A percentile compares a stretch with the other conserved stretches of the same genome.
phyloP scores from a whole-genome alignment of 805 yeast species.

The Ogataea sp. region DNA sequence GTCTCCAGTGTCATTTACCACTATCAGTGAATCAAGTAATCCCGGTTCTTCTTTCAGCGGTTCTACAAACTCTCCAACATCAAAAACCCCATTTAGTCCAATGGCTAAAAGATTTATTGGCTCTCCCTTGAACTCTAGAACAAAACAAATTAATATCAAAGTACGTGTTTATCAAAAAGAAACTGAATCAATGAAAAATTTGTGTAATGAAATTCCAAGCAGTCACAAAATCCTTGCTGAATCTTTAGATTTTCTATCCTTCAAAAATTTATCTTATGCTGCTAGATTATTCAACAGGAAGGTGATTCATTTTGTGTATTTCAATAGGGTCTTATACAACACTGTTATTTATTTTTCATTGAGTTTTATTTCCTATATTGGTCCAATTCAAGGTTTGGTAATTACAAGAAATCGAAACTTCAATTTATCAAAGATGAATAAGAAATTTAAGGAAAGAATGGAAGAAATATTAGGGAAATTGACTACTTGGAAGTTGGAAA shows the following conservation, averaged over 20 bases:
- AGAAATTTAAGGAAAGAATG: background rate
- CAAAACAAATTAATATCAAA: conserved; percentile 1
- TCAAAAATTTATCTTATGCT: conserved; percentile 3
- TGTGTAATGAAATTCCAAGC: no score
- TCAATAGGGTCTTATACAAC: conserved; percentile 4
- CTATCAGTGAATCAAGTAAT: no score
- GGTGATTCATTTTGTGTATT: conserved; percentile 2
- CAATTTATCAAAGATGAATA: background rate
- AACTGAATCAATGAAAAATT: background rate
- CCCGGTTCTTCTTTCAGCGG: no score
- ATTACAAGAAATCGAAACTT: background rate
- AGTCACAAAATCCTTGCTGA: no score
- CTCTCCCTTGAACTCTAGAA: background rate
- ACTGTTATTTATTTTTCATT: conserved; percentile 5
- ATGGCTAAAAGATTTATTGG: background rate
- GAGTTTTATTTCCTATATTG: conserved; percentile 3
- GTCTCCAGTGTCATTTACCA: no score
- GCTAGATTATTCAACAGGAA: conserved; percentile 4
- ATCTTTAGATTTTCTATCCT: background rate
- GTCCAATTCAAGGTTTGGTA: conserved; percentile 2
- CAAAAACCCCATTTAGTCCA: background rate
- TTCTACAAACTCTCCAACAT: background rate
- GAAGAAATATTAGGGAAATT: background rate
- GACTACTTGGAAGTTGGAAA: conserved; percentile 1
- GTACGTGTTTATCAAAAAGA: conserved; percentile 1